Evolutionary conservation across 306 rosid genomes (phyloP), one percentile per base, ranked within the genome.

Genomic region (Purshia tridentata): DNA sequence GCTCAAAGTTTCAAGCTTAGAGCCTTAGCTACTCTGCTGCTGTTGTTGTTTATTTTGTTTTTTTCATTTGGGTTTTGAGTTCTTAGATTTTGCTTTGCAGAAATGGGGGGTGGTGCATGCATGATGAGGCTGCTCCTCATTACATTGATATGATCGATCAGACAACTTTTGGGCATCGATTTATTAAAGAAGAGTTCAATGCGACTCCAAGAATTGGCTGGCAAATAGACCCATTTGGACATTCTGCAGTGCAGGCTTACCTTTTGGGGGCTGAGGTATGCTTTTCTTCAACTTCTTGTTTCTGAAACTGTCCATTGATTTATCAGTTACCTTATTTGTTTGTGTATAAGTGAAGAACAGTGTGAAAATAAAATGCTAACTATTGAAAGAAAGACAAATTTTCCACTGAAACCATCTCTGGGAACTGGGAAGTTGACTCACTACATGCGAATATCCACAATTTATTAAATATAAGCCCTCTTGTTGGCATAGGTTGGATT

Each of bases 211-310:
- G 97, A 67, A 83, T 87, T 56, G 97, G 97, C 20, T 91, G 97
- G 97, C 97, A 91, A 63, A 91, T 91, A 40, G 97, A 91, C 73
- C 96, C 97, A 1, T 91, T 91, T 81, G 97, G 97, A n/a, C 97
- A 91, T 77, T 91, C 97, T 72, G 88, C 92, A 0, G 90, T 91
- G 6, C 97, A 91, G 79, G 95, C 96, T 48, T 91, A 91, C 73
- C 75, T 91, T 72, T 77, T 89, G 75, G 90, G 92, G 19, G 92
- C 95, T 37, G 89, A 91, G 85, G 97, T 91, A 67, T 67, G 50
- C 4, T 48, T 54, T 57, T 48, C 12, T 74, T 45, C 10, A 51
- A 8, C 20, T 67, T 46, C 55, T 13, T 15, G 69, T 23, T n/a
- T 29, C 2, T 13, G 40, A 41, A 41, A 50, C 8, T 18, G 0